A percentile compares a stretch with the other conserved stretches of the same genome.
Conservation (phyloP, 1,139 yeast species). For the Suhomyces yuchorum region DNA sequence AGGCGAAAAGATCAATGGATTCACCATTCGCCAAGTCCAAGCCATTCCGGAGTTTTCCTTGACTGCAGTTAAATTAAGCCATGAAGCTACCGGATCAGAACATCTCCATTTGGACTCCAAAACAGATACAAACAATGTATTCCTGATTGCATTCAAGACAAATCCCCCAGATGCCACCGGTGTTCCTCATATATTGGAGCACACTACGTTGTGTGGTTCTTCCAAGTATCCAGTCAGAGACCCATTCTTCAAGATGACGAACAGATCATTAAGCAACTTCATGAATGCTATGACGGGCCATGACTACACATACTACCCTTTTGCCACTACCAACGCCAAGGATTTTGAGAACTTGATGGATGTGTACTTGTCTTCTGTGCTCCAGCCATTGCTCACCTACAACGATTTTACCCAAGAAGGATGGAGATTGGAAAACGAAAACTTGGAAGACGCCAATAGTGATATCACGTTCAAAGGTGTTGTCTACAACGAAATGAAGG, state of each 20-base stretch:
- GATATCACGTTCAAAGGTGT: slow-evolving; percentile 88
- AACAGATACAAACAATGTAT: slow-evolving; percentile 81
- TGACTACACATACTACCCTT: slow-evolving; percentile 93
- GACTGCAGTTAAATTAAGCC: slow-evolving; percentile 74
- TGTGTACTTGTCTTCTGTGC: slow-evolving; percentile 85
- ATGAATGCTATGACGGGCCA: slow-evolving; percentile 99
- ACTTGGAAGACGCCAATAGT: slow-evolving; percentile 54
- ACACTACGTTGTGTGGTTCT: slow-evolving; percentile 94
- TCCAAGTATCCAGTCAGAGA: slow-evolving; percentile 89
- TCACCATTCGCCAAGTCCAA: slow-evolving; percentile 58
- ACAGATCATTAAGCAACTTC: slow-evolving; percentile 81
- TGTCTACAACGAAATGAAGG: slow-evolving; percentile 98
- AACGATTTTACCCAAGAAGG: slow-evolving; percentile 96
- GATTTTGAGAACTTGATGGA: slow-evolving; percentile 85
- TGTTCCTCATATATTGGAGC: slow-evolving; percentile 93
- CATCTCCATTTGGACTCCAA: slow-evolving; percentile 82
- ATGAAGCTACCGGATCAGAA: slow-evolving; percentile 68
- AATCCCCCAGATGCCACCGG: slow-evolving; percentile 94
- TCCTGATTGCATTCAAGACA: slow-evolving; percentile 88
- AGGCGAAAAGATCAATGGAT: slow-evolving; percentile 67
- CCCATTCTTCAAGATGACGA: slow-evolving; percentile 96
- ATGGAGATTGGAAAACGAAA: slow-evolving; percentile 88
- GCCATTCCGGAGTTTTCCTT: slow-evolving; percentile 81
- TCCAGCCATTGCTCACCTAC: slow-evolving; percentile 74
- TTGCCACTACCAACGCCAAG: slow-evolving; percentile 84